Evolutionary conservation across 495 filamentous ascomycete genomes (phyloP), one percentile per base, ranked within the genome.

Genomic region (Parathielavia appendiculata): DNA sequence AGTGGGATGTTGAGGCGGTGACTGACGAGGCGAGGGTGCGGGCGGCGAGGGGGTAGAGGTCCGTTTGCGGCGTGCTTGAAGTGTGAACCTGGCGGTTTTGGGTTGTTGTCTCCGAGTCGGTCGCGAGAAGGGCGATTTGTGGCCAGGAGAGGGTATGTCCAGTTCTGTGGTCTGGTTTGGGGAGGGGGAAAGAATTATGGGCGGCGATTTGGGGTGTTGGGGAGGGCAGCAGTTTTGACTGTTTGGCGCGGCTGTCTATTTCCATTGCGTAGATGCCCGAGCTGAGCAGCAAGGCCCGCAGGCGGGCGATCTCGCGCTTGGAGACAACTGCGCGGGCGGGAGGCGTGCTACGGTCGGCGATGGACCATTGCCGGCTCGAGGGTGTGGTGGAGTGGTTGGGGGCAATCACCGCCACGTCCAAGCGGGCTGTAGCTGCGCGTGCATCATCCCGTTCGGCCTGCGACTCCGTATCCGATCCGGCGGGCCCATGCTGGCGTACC

Each of bases 201-300:
- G 26, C 30, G 34, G 36, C 20, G 20, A 34, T 43, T 23, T 23
- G 16, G 10, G 19, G 20, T 26, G 44, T 16, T 1, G 64, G 62
- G 0, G 58, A 49, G 56, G 66, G 59, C 8, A 71, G 54, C 10
- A 69, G 60, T 7, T 61, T 65, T n/a, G 61, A 66, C 34, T 76
- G 77, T 40, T 85, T 74, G 17, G 86, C 84, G 47, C 86, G 80
- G 12, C 84, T 81, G 40, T 78, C 76, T 56, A 96, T 87, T 64
- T 91, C 88, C 59, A 83, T 81, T 0, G 91, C 91, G 70, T 92
- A 92, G 68, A 95, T 84, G 45, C 91, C 91, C 0, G 89, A 87
- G 57, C 86, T 89, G 35, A 96, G 76, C 30, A 95, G 80, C 0
- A 95, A 76, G 2, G 90, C 81, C 54, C 82, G 77, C 3, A 88